A percentile compares a stretch with the other conserved stretches of the same genome.
phyloP scores from a whole-genome alignment of 1,139 yeast genomes.

The Meyerozyma sp. region DNA sequence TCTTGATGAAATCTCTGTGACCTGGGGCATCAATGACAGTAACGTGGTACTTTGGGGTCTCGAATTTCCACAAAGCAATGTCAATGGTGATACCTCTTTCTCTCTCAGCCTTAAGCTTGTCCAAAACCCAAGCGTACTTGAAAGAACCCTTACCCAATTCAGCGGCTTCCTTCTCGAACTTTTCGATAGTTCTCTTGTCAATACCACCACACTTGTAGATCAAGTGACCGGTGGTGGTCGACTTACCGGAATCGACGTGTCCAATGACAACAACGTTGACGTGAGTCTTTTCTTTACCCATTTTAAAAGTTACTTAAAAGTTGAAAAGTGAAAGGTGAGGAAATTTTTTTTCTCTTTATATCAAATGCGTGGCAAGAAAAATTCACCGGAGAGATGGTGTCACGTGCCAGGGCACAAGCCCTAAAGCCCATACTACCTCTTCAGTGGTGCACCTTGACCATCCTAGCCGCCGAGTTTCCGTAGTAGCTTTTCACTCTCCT shows the following conservation, averaged over 20 bases:
- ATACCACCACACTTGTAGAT: constrained; percentile 92
- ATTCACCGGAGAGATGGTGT: background rate
- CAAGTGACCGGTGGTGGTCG: constrained; percentile 98
- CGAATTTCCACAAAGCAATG: constrained; percentile 94
- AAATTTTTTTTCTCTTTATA: constrained; percentile 1
- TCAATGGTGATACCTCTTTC: constrained; percentile 97
- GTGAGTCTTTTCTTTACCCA: constrained; percentile 95
- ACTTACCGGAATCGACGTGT: constrained; percentile 99
- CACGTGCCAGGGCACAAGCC: background rate
- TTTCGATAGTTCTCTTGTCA: constrained; percentile 96
- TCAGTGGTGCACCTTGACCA: no score
- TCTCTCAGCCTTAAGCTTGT: constrained; percentile 91
- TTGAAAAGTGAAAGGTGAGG: background rate
- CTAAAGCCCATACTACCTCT: no score
- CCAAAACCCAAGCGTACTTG: constrained; percentile 98
- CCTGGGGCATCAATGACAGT: constrained; percentile 92
- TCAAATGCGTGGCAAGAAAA: constrained; percentile 1
- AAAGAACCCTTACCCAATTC: constrained; percentile 97
- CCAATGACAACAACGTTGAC: constrained; percentile 99
- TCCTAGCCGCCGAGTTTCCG: constrained; percentile 16
- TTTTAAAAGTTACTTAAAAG: constrained; percentile 7
- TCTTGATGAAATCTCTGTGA: constrained; percentile 96
- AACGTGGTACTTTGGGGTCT: constrained; percentile 90
- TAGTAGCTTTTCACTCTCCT: constrained; percentile 21
- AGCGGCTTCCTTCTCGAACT: constrained; percentile 98